Percentiles rank a stretch among this genome's conserved stretches.
These are phyloP conservation scores for Hericium erinaceus DNA, from an alignment of 768 basidiomycete species.

Conservation along the genomic window DNA sequence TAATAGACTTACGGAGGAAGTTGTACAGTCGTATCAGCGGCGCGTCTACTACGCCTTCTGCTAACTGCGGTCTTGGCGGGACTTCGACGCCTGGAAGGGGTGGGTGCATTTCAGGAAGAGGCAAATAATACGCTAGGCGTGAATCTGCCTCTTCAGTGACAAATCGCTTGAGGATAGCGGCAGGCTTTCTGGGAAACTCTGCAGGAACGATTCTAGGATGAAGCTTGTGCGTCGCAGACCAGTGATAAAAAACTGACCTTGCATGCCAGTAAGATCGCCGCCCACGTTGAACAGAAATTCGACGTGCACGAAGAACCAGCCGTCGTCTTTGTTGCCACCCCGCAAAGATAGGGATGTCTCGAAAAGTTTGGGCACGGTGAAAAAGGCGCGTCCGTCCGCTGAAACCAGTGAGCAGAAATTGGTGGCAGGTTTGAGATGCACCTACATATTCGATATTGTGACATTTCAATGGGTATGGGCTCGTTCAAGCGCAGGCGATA, in stretches of 20 bases:
- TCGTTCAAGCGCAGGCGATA: constrained; percentile 75
- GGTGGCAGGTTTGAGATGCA: constrained; percentile 14
- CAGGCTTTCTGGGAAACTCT: constrained; percentile 61
- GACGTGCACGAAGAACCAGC: constrained; percentile 81
- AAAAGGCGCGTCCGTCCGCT: constrained; percentile 76
- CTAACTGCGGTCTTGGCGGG: constrained; percentile 42
- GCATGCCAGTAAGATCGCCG: constrained; percentile 62
- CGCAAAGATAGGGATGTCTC: constrained; percentile 65
- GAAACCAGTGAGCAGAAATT: constrained; percentile 9
- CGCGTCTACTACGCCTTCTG: constrained; percentile 59
- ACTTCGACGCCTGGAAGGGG: constrained; percentile 23
- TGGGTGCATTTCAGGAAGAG: constrained; percentile 22
- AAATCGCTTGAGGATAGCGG: constrained; percentile 51
- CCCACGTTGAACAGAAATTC: constrained; percentile 68
- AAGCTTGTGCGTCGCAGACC: not conserved
- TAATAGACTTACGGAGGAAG: constrained; percentile 63
- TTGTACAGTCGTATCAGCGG: constrained; percentile 83
- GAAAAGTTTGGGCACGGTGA: constrained; percentile 64
- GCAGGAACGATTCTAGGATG: not conserved
- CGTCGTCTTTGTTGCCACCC: constrained; percentile 58
- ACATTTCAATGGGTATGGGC: constrained; percentile 77
- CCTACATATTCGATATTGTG: constrained; percentile 54
- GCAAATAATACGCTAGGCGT: constrained; percentile 56
- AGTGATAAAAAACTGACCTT: constrained; percentile 37
- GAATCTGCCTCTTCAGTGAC: constrained; percentile 68